A percentile compares a stretch with the other conserved stretches of the same genome.
These are phyloP conservation scores for Coelastrella sp. DNA, from an alignment of 139 green algal species.

Conservation along the genomic window DNA sequence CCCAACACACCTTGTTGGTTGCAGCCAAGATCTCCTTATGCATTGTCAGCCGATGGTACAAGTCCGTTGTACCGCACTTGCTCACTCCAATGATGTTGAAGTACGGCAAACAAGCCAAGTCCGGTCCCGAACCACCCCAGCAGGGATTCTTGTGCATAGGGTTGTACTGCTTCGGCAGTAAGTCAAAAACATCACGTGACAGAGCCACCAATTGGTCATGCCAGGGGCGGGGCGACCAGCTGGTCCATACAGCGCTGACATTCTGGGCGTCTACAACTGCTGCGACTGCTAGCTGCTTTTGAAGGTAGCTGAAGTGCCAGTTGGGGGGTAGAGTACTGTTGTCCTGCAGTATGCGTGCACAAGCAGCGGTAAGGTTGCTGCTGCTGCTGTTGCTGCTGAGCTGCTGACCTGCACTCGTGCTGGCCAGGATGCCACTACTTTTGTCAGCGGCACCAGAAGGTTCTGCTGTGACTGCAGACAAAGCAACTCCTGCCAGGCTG, in stretches of 20 bases:
- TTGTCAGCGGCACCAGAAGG: background rate
- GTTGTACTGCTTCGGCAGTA: conserved; percentile 58
- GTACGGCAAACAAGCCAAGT: conserved; percentile 70
- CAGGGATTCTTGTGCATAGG: conserved; percentile 66
- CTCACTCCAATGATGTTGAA: conserved; percentile 72
- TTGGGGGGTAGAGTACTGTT: background rate
- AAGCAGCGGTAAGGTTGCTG: conserved; percentile 17
- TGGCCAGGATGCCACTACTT: background rate
- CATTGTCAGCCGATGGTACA: conserved; percentile 71
- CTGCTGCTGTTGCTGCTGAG: background rate
- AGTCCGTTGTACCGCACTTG: conserved; percentile 78
- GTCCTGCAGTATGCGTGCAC: background rate
- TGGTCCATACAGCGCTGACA: conserved; percentile 36
- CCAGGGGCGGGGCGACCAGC: conserved; percentile 28
- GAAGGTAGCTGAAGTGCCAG: conserved; percentile 1
- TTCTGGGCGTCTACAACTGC: background rate
- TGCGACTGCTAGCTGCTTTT: background rate
- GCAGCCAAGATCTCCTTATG: conserved; percentile 65
- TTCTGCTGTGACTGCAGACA: background rate
- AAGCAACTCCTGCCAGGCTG: background rate
- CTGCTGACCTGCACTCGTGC: background rate
- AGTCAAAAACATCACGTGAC: conserved; percentile 60
- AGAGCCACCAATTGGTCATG: background rate
- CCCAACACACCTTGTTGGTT: conserved; percentile 63
- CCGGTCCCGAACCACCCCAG: conserved; percentile 47